Evolutionary conservation across 305 asterid species (phyloP), one percentile per base, ranked within the genome.

Genomic region (Rubia tinctorum): DNA sequence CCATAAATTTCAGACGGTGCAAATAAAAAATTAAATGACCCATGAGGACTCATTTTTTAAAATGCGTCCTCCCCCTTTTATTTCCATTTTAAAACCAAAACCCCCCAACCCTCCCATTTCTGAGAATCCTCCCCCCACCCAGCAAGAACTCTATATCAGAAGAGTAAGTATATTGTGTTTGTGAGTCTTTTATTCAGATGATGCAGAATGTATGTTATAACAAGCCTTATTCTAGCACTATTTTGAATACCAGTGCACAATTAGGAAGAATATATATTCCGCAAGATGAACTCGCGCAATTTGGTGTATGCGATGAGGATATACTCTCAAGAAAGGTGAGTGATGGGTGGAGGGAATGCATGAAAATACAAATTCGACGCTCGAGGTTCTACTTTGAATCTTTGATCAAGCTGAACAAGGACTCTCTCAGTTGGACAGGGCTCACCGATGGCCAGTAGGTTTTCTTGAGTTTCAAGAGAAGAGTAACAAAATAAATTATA

Each of bases 401-500:
- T 91, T 89, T 73, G 80, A 86, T 40, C 82, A 77, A 69, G 93
- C 97, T 3, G 96, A 89, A 71, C 85, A 85, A 34, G 92, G 92
- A 43, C 94, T 89, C 39, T 80, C 92, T 39, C 96, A 89, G 82
- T 89, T 89, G 23, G 83, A 86, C 80, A 78, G 85, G 80, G 87
- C 88, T 42, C 89, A 96, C 68, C 96, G 96, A 64, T 91, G 93
- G 97, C 92, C 92, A 88, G 97, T 91, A 84, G 83, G 6, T 51
- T 62, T 22, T 22, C 25, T 27, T 17, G 25, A 25, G 49, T 34
- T 39, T 30, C n/a, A 30, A 53, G 18, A 9, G 2, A 47, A 53
- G 18, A 15, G 3, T 45, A 45, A 45, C 4, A 45, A 45, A 45
- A 45, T 13, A 45, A 45, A 13, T 30, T 30, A 3, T 30, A 30